Evolutionary conservation across 2,329 filamentous ascomycete genomes (phyloP), one percentile per base, ranked within the genome.

Genomic region (Tolypocladium pustulatum): DNA sequence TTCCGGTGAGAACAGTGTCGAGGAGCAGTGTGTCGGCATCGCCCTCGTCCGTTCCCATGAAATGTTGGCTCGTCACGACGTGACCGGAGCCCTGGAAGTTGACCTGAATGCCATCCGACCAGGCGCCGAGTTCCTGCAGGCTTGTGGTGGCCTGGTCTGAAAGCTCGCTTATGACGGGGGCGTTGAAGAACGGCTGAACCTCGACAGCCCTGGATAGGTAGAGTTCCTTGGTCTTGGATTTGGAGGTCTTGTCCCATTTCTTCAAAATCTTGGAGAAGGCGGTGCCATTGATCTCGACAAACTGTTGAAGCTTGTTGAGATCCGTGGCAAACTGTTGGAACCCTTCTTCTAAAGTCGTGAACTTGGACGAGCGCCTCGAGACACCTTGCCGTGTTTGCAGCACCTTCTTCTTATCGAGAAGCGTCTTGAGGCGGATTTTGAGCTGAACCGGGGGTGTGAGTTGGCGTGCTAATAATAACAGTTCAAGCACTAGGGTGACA

Each of bases 171-270:
- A 99, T 96, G 65, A 97, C 91, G 64, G 95, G 90, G 53, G 93
- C 87, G 73, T 99, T 97, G 81, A 97, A 99, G 73, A 95, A 97
- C 8, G 94, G 94, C 69, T 97, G 94, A 9, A 97, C 92, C 73
- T 99, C 94, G 62, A 99, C 93, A 10, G 94, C 94, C 61, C 94
- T 84, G 12, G 95, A 95, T 40, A 99, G 85, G 71, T 97, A 99
- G 46, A 97, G 83, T 75, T 97, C 94, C 73, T 99, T 99, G 60
- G 94, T 97, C 73, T 93, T 93, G 56, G 93, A 97, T 81, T 97
- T 99, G 65, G 93, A 97, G 1, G 92, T 97, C 82, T 99, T 99
- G 76, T 99, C 94, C 94, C 94, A 99, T 83, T 99, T 99, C 77
- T 99, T 99, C 63, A 99, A 78, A 60, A 99, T 99, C 74, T 99